Evolutionary conservation across 2,329 filamentous ascomycete species (phyloP).

Genomic region (Emydomyces testavorans): DNA sequence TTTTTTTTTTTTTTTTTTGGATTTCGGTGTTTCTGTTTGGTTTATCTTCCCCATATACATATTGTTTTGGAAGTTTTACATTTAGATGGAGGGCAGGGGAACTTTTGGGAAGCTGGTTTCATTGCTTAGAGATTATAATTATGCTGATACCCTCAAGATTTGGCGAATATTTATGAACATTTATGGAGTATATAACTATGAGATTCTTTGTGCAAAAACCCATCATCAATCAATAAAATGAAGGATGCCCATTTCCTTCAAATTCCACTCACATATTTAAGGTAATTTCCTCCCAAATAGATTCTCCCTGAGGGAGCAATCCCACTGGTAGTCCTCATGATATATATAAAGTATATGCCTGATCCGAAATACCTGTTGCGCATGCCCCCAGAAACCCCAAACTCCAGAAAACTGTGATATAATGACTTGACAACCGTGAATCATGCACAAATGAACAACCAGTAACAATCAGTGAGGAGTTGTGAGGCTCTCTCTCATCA

Average conservation of each 20-base stretch:
- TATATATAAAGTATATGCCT: too few relatives aligned
- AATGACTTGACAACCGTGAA: neutral
- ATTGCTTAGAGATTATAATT: neutral
- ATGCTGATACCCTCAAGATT: neutral
- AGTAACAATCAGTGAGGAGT: neutral
- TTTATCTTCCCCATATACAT: too few relatives aligned
- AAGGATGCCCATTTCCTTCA: too few relatives aligned
- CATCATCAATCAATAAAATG: too few relatives aligned
- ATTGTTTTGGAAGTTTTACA: neutral
- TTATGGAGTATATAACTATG: neutral
- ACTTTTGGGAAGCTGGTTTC: neutral
- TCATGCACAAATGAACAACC: neutral
- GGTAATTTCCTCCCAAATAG: too few relatives aligned
- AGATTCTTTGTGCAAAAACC: too few relatives aligned
- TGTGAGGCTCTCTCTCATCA: neutral
- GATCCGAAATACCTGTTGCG: too few relatives aligned
- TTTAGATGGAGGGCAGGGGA: neutral
- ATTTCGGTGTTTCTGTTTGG: neutral
- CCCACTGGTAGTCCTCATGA: too few relatives aligned
- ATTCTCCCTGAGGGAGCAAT: too few relatives aligned
- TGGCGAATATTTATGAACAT: too few relatives aligned
- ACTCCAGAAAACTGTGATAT: neutral
- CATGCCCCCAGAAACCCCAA: neutral
- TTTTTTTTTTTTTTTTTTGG: neutral
- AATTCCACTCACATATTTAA: too few relatives aligned